Conservation (phyloP, 768 basidiomycete genomes). For the Heimioporus sp. region DNA sequence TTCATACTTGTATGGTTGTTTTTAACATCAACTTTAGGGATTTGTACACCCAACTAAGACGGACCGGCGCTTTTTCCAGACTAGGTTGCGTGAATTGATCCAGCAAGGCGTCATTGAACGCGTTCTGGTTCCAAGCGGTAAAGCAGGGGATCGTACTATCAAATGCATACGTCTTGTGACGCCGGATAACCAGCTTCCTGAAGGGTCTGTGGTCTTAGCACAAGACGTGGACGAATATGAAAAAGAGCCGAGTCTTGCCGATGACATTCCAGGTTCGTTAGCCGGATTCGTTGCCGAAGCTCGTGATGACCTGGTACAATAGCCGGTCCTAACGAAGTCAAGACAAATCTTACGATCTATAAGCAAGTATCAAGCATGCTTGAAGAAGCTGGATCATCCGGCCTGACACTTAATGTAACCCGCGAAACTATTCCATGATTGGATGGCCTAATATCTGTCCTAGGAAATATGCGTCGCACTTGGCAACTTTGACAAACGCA, state of each 20-base stretch:
- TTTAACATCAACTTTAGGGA: constrained; percentile 46
- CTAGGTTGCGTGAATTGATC: constrained; percentile 68
- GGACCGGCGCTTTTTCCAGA: constrained; percentile 81
- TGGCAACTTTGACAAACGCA: constrained; percentile 74
- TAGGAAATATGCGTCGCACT: constrained; percentile 66
- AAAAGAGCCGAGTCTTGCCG: constrained; percentile 27
- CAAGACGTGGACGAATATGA: constrained; percentile 44
- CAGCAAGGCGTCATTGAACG: constrained; percentile 74
- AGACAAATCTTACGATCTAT: constrained; percentile 67
- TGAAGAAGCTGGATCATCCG: constrained; percentile 61
- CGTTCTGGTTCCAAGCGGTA: constrained; percentile 62
- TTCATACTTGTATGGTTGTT: background rate
- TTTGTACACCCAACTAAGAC: constrained; percentile 71
- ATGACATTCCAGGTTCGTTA: constrained; percentile 33
- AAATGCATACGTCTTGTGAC: constrained; percentile 68
- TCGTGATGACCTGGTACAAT: constrained; percentile 1
- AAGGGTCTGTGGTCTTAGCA: constrained; percentile 34
- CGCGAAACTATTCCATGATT: background rate
- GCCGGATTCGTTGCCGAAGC: background rate
- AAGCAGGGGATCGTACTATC: constrained; percentile 43
- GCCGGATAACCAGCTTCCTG: constrained; percentile 35
- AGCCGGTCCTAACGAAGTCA: constrained; percentile 43
- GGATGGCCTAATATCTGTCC: constrained; percentile 6
- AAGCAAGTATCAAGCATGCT: constrained; percentile 76
- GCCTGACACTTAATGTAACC: constrained; percentile 70